phyloP scores from a whole-genome alignment of 768 basidiomycete species.

The Pleurotus pulmonarius region DNA sequence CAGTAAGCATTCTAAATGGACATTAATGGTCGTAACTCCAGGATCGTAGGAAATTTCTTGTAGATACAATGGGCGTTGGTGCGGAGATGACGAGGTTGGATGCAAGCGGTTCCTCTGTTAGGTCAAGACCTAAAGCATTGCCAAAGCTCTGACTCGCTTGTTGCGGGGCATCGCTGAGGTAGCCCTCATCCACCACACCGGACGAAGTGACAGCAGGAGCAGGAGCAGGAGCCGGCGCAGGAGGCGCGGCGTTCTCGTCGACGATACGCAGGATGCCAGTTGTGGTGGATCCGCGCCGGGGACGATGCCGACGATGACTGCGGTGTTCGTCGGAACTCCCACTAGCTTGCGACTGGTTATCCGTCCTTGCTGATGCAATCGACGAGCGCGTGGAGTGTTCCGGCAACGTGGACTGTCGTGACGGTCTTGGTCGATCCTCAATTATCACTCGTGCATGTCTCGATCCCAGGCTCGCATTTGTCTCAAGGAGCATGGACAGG shows the following conservation, averaged over 20 bases:
- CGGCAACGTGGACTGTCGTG: not conserved
- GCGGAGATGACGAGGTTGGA: conserved; percentile 20
- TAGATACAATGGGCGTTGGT: conserved; percentile 28
- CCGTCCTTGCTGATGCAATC: not conserved
- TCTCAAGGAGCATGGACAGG: conserved; percentile 7
- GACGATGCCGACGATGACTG: not conserved
- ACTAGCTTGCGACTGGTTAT: not conserved
- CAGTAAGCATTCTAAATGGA: not conserved
- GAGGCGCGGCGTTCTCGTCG: not conserved
- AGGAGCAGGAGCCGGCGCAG: not conserved
- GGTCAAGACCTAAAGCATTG: conserved; percentile 5
- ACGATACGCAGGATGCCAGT: not conserved
- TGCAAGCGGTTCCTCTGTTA: conserved; percentile 4
- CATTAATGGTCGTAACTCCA: conserved; percentile 21
- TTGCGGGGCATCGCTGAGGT: conserved; percentile 2
- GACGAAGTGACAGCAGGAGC: not conserved
- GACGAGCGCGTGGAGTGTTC: not conserved
- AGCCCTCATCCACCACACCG: conserved; percentile 2
- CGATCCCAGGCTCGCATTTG: not conserved
- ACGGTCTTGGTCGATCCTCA: conserved; percentile 3
- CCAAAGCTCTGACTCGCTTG: not conserved
- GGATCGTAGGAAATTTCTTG: conserved; percentile 24
- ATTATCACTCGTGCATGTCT: conserved; percentile 6
- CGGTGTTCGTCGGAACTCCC: not conserved
- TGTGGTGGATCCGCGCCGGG: not conserved